Conservation (phyloP, 1,139 yeast genomes). For the Candida anutae region DNA sequence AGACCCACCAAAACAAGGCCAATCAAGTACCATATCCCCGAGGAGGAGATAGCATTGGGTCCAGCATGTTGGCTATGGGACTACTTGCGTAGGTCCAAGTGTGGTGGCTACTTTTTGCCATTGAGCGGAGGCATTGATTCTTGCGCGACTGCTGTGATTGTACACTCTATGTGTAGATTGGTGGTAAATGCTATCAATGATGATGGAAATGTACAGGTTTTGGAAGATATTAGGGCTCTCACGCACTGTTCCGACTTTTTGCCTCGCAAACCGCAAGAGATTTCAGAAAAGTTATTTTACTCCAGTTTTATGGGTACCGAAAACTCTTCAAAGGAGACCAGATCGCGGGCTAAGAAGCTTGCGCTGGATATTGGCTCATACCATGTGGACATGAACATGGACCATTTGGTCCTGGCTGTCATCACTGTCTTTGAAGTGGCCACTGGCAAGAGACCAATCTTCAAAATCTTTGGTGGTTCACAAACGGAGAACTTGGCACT, state of each 20-base stretch:
- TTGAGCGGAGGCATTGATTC: slow-evolving; percentile 96
- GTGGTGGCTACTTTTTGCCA: slow-evolving; percentile 89
- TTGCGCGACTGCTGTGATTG: slow-evolving; percentile 94
- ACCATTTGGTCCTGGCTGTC: slow-evolving; percentile 66
- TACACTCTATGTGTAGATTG: slow-evolving; percentile 86
- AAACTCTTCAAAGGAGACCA: slow-evolving; percentile 83
- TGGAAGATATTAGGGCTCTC: slow-evolving; percentile 61
- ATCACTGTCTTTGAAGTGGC: slow-evolving; percentile 75
- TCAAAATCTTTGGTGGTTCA: slow-evolving; percentile 89
- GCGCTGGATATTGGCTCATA: slow-evolving; percentile 76
- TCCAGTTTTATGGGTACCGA: slow-evolving; percentile 94
- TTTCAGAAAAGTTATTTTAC: slow-evolving; percentile 71
- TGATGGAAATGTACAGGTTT: slow-evolving; percentile 50
- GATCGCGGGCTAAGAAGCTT: slow-evolving; percentile 72
- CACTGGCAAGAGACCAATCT: slow-evolving; percentile 83
- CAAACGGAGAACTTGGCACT: slow-evolving; percentile 85
- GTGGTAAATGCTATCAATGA: slow-evolving; percentile 61
- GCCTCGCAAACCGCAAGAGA: slow-evolving; percentile 68
- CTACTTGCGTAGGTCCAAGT: slow-evolving; percentile 78
- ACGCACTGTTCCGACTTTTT: slow-evolving; percentile 51
- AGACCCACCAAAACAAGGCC: slow-evolving; percentile 49
- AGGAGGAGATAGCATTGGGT: slow-evolving; percentile 93
- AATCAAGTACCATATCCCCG: slow-evolving; percentile 68
- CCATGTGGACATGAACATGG: slow-evolving; percentile 91
- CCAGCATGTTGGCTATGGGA: slow-evolving; percentile 99